Evolutionary conservation across 495 filamentous ascomycete species (phyloP).

Genomic region (Trichoderma parareesei): DNA sequence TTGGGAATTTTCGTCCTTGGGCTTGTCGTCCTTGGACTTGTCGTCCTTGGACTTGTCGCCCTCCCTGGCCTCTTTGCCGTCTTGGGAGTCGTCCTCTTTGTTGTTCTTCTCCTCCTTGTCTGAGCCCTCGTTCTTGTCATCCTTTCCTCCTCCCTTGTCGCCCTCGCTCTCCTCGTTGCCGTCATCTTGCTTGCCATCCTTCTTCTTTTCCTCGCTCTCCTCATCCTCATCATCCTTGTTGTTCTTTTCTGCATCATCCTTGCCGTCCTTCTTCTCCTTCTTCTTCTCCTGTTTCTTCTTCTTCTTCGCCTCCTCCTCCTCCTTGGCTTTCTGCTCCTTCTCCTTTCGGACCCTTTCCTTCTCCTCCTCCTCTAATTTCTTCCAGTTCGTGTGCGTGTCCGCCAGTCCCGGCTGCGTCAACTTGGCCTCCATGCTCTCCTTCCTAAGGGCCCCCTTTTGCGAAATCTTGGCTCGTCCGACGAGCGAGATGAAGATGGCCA

Average conservation of each 20-base stretch:
- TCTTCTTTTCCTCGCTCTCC: conserved; percentile 12
- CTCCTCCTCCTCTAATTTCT: conserved; percentile 27
- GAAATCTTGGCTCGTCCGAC: conserved; percentile 82
- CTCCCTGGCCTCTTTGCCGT: conserved; percentile 6
- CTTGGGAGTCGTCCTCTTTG: not conserved
- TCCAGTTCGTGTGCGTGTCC: conserved; percentile 30
- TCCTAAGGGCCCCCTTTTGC: conserved; percentile 33
- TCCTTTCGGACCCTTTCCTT: conserved; percentile 24
- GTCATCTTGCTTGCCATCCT: conserved; percentile 4
- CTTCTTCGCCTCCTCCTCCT: conserved; percentile 19
- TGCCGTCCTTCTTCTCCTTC: conserved; percentile 14
- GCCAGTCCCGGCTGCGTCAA: conserved; percentile 43
- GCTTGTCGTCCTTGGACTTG: conserved; percentile 9
- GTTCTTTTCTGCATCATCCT: conserved; percentile 9
- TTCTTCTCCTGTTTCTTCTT: conserved; percentile 21
- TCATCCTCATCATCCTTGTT: conserved; percentile 12
- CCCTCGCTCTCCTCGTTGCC: conserved; percentile 9
- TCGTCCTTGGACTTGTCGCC: conserved; percentile 10
- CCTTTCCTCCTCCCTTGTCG: conserved; percentile 14
- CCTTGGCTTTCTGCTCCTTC: conserved; percentile 24
- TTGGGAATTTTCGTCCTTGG: too few species aligned
- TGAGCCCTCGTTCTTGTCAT: not conserved
- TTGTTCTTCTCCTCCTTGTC: conserved; percentile 12
- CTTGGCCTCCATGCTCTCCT: conserved; percentile 58
- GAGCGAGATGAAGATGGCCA: conserved; percentile 75